phyloP scores from a whole-genome alignment of 768 basidiomycete genomes.

The Mycena chlorophos region DNA sequence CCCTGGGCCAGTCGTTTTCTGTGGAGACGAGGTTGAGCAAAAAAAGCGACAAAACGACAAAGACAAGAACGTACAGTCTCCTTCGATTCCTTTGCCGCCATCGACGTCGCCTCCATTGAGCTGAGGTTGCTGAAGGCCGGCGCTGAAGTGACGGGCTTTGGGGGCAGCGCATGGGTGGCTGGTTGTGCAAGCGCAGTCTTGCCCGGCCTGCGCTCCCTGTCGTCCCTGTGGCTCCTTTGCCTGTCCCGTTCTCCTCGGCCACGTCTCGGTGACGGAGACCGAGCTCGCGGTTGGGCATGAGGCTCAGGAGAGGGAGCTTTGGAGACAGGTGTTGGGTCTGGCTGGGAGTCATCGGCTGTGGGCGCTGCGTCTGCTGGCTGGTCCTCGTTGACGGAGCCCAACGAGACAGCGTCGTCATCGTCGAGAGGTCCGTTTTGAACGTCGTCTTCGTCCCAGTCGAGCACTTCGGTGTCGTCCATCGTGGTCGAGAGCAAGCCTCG shows the following conservation, averaged over 20 bases:
- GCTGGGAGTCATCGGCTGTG: not conserved
- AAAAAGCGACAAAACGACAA: not conserved
- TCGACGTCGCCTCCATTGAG: slow-evolving; percentile 19
- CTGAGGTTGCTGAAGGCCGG: slow-evolving; percentile 13
- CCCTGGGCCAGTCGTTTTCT: slow-evolving; percentile 20
- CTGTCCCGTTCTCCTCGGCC: slow-evolving; percentile 3
- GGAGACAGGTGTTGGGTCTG: slow-evolving; percentile 4
- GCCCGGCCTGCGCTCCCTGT: slow-evolving; percentile 12
- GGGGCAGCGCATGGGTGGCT: slow-evolving; percentile 19
- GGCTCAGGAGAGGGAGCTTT: not conserved
- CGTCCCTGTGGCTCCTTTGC: slow-evolving; percentile 4
- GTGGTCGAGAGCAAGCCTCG: slow-evolving; percentile 19
- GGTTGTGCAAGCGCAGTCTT: slow-evolving; percentile 13
- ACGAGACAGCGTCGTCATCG: slow-evolving; percentile 51
- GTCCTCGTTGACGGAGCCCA: slow-evolving; percentile 19
- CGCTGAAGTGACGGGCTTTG: slow-evolving; percentile 15
- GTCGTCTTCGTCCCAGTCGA: slow-evolving; percentile 68
- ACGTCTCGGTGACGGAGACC: slow-evolving; percentile 3
- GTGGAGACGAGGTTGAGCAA: not conserved
- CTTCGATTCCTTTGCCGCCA: slow-evolving; percentile 20
- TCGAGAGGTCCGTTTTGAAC: slow-evolving; percentile 47
- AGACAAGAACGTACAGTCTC: slow-evolving; percentile 1
- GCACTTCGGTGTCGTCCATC: slow-evolving; percentile 71
- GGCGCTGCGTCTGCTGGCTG: not conserved
- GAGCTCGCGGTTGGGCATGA: not conserved